Conservation (phyloP, 2,329 filamentous ascomycete species). For the Phaeophleospora eucalypticola region DNA sequence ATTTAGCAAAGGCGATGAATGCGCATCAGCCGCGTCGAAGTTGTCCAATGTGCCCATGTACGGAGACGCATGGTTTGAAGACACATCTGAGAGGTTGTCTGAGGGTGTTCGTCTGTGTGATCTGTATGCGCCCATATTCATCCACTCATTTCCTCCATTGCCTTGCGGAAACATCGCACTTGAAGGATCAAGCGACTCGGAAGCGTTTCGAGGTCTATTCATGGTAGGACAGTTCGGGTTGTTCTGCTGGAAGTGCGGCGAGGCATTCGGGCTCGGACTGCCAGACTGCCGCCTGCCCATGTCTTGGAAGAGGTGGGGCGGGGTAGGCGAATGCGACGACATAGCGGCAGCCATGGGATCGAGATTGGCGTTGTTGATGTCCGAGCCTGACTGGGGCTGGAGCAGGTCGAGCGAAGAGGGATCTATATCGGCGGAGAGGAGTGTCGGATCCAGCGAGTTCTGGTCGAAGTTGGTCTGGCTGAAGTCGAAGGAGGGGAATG, state of each 20-base stretch:
- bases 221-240: constrained; percentile 45
- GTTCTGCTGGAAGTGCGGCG: constrained; percentile 52
- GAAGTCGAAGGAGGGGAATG: constrained; percentile 57
- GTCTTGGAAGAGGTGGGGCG: constrained; percentile 55
- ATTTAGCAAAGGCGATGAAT: constrained; percentile 75
- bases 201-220: constrained; percentile 54
- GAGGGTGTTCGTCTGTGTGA: constrained; percentile 80
- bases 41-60: constrained; percentile 72
- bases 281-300: constrained; percentile 50
- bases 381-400: constrained; percentile 42
- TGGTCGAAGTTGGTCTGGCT: constrained; percentile 53
- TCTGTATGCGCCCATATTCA: constrained; percentile 61
- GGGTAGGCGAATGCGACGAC: constrained; percentile 49
- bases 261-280: constrained; percentile 50
- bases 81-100: constrained; percentile 83
- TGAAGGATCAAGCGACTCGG: constrained; percentile 55
- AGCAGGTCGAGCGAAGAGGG: constrained; percentile 39
- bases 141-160: constrained; percentile 53
- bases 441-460: constrained; percentile 58
- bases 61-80: constrained; percentile 73
- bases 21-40: constrained; percentile 66
- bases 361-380: constrained; percentile 45
- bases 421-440: constrained; percentile 47
- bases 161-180: constrained; percentile 55
- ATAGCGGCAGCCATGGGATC: constrained; percentile 50